These are phyloP conservation scores for Suillus tomentosus DNA, from an alignment of 768 basidiomycete species.

Conservation along the genomic window DNA sequence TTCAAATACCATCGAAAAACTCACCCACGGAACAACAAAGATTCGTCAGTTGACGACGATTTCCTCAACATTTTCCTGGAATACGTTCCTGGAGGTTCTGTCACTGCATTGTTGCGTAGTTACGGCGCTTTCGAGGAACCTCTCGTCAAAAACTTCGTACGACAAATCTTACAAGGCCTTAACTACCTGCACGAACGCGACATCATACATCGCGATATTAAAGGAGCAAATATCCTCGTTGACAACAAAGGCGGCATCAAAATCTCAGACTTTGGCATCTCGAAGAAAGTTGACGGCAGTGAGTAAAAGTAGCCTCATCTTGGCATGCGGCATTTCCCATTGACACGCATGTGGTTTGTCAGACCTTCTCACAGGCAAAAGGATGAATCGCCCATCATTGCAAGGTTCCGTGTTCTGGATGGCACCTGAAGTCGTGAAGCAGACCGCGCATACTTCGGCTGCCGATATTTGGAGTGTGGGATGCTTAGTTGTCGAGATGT, in stretches of 20 bases:
- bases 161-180: conserved; percentile 87
- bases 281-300: conserved; percentile 97
- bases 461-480: conserved; percentile 98
- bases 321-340: not conserved
- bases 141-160: conserved; percentile 88
- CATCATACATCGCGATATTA: conserved; percentile 99
- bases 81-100: conserved; percentile 95
- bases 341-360: conserved; percentile 35
- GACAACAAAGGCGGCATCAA: conserved; percentile 98
- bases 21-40: conserved; percentile 40
- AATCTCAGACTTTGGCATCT: conserved; percentile 96
- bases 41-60: conserved; percentile 90
- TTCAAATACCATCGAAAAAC: not conserved
- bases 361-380: conserved; percentile 58
- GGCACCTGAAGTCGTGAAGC: conserved; percentile 98
- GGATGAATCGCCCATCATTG: conserved; percentile 85
- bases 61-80: conserved; percentile 96
- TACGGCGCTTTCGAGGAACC: conserved; percentile 96
- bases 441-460: conserved; percentile 87
- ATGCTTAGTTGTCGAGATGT: conserved; percentile 94
- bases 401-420: conserved; percentile 99
- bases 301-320: conserved; percentile 37
- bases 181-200: conserved; percentile 97
- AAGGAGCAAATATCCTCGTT: conserved; percentile 97
- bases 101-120: conserved; percentile 82